Evolutionary conservation across 768 basidiomycete genomes (phyloP).

Genomic region (Pisolithus sp.): DNA sequence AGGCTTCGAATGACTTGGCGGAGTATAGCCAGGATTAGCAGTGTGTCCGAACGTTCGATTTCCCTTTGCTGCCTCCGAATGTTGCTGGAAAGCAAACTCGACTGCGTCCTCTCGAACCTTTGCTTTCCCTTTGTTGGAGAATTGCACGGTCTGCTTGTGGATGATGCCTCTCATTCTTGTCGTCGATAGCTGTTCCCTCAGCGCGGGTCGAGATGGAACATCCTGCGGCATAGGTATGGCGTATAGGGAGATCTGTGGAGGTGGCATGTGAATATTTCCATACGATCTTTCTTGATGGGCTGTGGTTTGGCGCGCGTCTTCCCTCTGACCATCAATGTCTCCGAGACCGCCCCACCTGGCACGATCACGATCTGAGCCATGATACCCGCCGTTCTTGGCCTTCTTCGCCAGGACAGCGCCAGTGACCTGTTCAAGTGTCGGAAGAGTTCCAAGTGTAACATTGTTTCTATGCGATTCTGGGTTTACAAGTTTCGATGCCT

Average conservation of each 20-base stretch:
- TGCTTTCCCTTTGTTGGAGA: slow-evolving; percentile 3
- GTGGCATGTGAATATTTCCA: background rate
- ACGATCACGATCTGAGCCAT: background rate
- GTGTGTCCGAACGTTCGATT: slow-evolving; percentile 14
- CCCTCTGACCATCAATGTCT: background rate
- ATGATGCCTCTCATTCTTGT: slow-evolving; percentile 3
- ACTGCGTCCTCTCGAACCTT: background rate
- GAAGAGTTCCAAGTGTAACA: slow-evolving; percentile 2
- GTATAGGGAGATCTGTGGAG: slow-evolving; percentile 10
- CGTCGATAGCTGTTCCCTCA: slow-evolving; percentile 6
- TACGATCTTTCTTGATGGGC: background rate
- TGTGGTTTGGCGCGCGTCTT: background rate
- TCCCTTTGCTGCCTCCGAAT: background rate
- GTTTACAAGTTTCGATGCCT: background rate
- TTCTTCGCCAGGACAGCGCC: slow-evolving; percentile 6
- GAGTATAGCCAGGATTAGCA: background rate
- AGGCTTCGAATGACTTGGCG: background rate
- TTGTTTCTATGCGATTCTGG: background rate
- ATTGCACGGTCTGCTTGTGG: slow-evolving; percentile 1
- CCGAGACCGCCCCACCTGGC: slow-evolving; percentile 1
- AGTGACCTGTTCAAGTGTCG: slow-evolving; percentile 17
- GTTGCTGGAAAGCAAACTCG: background rate
- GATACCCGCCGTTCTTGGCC: background rate
- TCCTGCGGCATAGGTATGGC: slow-evolving; percentile 6
- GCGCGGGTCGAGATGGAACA: background rate